These are phyloP conservation scores for Trichoderma orchidacearum DNA, from an alignment of 495 filamentous ascomycete species.

Conservation along the genomic window DNA sequence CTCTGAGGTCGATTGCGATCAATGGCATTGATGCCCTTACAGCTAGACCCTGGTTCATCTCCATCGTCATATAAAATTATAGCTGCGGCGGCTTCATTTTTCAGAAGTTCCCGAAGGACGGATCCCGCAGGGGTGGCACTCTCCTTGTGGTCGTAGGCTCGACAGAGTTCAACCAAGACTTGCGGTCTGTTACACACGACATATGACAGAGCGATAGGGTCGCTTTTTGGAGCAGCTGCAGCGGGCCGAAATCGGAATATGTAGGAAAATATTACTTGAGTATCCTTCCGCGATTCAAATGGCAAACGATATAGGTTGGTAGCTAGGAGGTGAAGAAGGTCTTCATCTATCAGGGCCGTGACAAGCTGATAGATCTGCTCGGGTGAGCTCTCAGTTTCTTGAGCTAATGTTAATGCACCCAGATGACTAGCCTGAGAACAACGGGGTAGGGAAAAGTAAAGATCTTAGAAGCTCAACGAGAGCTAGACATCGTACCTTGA, in stretches of 20 bases:
- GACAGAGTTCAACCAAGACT: constrained; percentile 75
- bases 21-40: constrained; percentile 47
- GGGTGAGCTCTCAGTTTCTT: constrained; percentile 74
- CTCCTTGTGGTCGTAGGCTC: constrained; percentile 78
- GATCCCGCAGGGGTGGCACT: constrained; percentile 88
- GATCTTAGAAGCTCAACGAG: neutral
- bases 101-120: constrained; percentile 81
- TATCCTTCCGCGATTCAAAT: constrained; percentile 88
- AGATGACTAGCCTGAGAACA: neutral
- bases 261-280: constrained; percentile 80
- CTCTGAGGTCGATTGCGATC: constrained; percentile 51
- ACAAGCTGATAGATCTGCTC: constrained; percentile 76
- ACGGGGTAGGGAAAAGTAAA: neutral
- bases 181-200: constrained; percentile 75
- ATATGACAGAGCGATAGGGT: constrained; percentile 74
- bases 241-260: constrained; percentile 69
- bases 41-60: constrained; percentile 34
- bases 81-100: constrained; percentile 76
- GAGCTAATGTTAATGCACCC: neutral
- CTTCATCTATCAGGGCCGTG: constrained; percentile 68
- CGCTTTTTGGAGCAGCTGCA: constrained; percentile 37
- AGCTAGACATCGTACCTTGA: constrained; percentile 39
- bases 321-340: constrained; percentile 73
- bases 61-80: constrained; percentile 89
- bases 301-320: constrained; percentile 66